These are phyloP conservation scores for Phytophthora palmivora DNA, from an alignment of 352 stramenopile species.

Conservation along the genomic window DNA sequence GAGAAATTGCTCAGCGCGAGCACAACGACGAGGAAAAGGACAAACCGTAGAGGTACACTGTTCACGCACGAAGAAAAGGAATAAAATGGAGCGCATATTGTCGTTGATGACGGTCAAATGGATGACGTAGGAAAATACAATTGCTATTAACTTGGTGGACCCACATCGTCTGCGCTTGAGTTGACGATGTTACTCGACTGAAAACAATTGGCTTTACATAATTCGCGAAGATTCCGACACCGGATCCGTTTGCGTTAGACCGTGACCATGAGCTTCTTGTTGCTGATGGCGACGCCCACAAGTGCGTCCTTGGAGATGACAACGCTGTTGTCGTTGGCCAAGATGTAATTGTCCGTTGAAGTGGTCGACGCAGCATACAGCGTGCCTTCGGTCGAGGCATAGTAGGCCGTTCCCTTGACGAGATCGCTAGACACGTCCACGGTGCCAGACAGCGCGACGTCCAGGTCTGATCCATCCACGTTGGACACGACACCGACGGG, in stretches of 20 bases:
- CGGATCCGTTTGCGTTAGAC: constrained; percentile 32
- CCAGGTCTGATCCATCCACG: constrained; percentile 53
- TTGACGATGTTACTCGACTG: background rate
- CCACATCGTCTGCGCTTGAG: constrained; percentile 11
- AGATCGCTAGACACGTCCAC: constrained; percentile 56
- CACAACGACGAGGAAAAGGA: constrained; percentile 16
- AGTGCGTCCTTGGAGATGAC: constrained; percentile 82
- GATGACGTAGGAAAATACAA: constrained; percentile 13
- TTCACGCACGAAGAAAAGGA: background rate
- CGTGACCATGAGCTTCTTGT: constrained; percentile 67
- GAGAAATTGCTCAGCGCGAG: constrained; percentile 33
- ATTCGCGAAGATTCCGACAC: constrained; percentile 17
- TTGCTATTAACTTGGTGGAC: constrained; percentile 23
- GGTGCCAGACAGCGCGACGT: constrained; percentile 67
- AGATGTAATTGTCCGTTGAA: constrained; percentile 63
- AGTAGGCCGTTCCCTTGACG: constrained; percentile 65
- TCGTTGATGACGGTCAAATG: constrained; percentile 2
- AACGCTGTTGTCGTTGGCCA: constrained; percentile 72
- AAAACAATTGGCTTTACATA: constrained; percentile 16
- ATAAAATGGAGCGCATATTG: too few relatives aligned
- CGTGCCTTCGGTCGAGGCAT: constrained; percentile 66
- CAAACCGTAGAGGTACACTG: constrained; percentile 13
- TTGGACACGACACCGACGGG: constrained; percentile 79
- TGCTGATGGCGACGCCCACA: constrained; percentile 71
- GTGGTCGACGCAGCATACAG: constrained; percentile 59